phyloP scores from a whole-genome alignment of 2,329 filamentous ascomycete species.

The Xylariaceae sp. region DNA sequence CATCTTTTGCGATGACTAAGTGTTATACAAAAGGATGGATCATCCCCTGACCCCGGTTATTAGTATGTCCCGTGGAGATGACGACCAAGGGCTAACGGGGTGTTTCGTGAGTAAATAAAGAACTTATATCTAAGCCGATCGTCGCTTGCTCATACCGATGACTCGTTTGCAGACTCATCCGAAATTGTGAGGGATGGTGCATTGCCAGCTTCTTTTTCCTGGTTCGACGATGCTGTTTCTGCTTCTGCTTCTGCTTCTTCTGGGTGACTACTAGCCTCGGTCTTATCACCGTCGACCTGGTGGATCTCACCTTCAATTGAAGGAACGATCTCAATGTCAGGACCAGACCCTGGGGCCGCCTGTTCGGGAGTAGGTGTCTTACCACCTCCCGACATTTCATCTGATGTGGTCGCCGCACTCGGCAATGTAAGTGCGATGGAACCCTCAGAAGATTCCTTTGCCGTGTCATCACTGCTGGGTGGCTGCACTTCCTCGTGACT shows the following conservation, averaged over 20 bases:
- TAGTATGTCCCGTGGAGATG: conserved; percentile 12
- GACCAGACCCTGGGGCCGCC: not conserved
- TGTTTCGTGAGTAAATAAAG: conserved; percentile 16
- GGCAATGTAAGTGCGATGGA: conserved; percentile 17
- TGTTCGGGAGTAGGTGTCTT: conserved; percentile 9
- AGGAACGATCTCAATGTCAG: not conserved
- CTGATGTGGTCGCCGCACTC: conserved; percentile 3
- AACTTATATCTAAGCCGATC: not conserved
- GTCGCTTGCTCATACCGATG: conserved; percentile 13
- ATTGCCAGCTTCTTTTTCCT: conserved; percentile 28
- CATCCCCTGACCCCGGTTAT: conserved; percentile 10
- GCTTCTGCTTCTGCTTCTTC: conserved; percentile 14
- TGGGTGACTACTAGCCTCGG: conserved; percentile 17
- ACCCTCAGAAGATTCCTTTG: conserved; percentile 6
- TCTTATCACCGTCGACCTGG: conserved; percentile 6
- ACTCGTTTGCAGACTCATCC: conserved; percentile 22
- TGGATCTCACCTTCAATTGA: conserved; percentile 11
- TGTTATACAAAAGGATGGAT: conserved; percentile 26
- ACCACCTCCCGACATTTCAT: conserved; percentile 3
- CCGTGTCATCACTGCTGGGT: conserved; percentile 12
- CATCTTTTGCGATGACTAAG: conserved; percentile 16
- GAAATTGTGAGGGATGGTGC: conserved; percentile 37
- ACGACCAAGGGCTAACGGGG: conserved; percentile 15
- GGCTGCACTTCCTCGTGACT: conserved; percentile 32
- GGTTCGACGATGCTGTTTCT: conserved; percentile 22